These are phyloP conservation scores for Cladobotryum protrusum DNA, from an alignment of 2,329 filamentous ascomycete genomes.

Conservation along the genomic window DNA sequence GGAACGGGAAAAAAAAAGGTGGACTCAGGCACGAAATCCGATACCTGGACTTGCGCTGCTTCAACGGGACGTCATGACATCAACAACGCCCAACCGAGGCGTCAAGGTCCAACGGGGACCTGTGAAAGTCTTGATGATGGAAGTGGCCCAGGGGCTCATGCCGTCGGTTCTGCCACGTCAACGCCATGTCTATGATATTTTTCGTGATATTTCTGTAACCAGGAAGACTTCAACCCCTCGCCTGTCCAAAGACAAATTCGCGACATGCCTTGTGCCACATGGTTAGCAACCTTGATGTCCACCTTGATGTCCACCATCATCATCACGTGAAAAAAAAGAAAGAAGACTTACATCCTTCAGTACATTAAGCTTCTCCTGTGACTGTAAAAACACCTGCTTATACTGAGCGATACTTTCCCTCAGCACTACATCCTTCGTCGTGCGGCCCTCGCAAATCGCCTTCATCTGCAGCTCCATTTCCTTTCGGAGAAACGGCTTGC, in stretches of 20 bases:
- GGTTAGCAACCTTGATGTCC: background rate
- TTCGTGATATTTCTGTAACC: no score
- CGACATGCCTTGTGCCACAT: conserved; percentile 27
- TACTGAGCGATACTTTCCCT: conserved; percentile 83
- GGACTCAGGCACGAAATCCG: no score
- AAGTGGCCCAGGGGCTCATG: no score
- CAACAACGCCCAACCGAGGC: no score
- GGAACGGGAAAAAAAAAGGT: no score
- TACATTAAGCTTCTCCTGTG: conserved; percentile 65
- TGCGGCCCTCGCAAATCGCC: conserved; percentile 84
- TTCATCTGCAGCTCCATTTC: conserved; percentile 98
- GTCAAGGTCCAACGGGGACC: no score
- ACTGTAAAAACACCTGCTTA: conserved; percentile 76
- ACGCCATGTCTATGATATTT: no score
- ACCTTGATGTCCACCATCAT: background rate
- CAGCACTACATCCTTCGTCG: conserved; percentile 67
- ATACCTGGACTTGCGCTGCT: no score
- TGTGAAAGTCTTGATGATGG: no score
- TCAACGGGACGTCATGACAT: no score
- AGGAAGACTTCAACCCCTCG: background rate
- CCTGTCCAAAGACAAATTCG: conserved; percentile 30
- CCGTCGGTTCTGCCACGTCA: no score
- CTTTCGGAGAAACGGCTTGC: conserved; percentile 92
- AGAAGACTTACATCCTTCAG: conserved; percentile 52
- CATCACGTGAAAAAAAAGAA: background rate